These are phyloP conservation scores for Dacryopinax spathularia DNA, from an alignment of 768 basidiomycete species.

Conservation along the genomic window DNA sequence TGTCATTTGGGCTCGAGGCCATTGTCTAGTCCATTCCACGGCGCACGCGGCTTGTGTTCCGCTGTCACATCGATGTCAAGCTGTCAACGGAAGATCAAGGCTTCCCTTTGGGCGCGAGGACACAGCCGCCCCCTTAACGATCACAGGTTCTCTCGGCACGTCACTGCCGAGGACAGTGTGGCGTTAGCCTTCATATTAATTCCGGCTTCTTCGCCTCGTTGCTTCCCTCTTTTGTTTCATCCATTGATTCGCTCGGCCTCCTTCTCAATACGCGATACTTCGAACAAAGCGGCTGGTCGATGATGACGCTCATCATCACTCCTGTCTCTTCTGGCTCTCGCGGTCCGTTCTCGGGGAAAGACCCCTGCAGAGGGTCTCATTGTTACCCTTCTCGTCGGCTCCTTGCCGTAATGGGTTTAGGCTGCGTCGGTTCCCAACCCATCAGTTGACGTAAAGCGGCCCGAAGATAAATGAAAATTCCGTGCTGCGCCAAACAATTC, in stretches of 20 bases:
- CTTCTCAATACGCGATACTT: not conserved
- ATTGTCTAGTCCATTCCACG: constrained; percentile 4
- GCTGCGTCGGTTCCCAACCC: not conserved
- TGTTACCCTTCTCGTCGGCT: not conserved
- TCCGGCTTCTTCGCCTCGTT: not conserved
- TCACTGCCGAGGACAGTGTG: not conserved
- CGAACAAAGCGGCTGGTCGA: not conserved
- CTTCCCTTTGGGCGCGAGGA: not conserved
- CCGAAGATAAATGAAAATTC: constrained; percentile 3
- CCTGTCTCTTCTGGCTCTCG: not conserved
- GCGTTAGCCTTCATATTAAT: not conserved
- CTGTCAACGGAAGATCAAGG: not conserved
- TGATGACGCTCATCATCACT: not conserved
- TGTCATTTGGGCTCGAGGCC: not conserved
- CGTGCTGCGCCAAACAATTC: not conserved
- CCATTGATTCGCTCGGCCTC: not conserved
- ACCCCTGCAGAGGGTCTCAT: not conserved
- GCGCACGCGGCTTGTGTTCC: not conserved
- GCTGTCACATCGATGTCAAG: constrained; percentile 3
- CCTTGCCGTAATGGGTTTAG: constrained; percentile 4
- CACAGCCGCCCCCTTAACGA: constrained; percentile 4
- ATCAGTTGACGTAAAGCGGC: not conserved
- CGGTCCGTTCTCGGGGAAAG: too few species aligned
- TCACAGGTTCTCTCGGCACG: not conserved
- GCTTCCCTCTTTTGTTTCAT: not conserved